A percentile compares a stretch with the other conserved stretches of the same genome.
These are phyloP conservation scores for Adansonia grandidieri DNA, from an alignment of 441 rosid genomes.

Conservation along the genomic window DNA sequence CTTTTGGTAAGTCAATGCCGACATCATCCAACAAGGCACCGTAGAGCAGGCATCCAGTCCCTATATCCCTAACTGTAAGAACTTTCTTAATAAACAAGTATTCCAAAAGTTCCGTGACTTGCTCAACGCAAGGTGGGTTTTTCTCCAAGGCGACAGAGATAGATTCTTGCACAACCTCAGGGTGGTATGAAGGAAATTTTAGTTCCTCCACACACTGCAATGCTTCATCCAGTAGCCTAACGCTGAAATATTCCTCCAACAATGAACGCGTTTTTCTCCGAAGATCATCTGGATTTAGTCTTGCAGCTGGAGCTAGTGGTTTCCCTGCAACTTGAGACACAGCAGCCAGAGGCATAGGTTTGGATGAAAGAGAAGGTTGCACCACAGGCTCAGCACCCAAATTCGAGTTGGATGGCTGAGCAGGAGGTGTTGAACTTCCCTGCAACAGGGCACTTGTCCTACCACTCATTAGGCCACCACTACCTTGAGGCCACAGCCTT, in stretches of 20 bases:
- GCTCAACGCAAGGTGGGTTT: constrained; percentile 67
- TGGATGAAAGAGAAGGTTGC: constrained; percentile 34
- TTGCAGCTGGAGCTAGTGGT: constrained; percentile 46
- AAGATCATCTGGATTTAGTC: constrained; percentile 51
- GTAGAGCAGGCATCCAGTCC: constrained; percentile 69
- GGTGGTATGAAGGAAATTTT: constrained; percentile 62
- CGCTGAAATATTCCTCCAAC: constrained; percentile 70
- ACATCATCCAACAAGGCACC: constrained; percentile 76
- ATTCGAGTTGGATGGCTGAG: constrained; percentile 36
- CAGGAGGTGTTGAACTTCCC: constrained; percentile 45
- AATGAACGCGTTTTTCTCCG: constrained; percentile 66
- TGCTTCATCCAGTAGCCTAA: constrained; percentile 71
- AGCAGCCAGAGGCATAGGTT: constrained; percentile 31
- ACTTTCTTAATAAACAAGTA: constrained; percentile 57
- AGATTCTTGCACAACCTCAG: constrained; percentile 84
- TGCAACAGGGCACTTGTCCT: constrained; percentile 75
- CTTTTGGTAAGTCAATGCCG: constrained; percentile 83
- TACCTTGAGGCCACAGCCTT: constrained; percentile 77
- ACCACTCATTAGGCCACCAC: constrained; percentile 59
- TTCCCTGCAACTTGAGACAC: constrained; percentile 46
- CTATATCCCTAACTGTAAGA: constrained; percentile 54
- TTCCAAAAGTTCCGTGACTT: constrained; percentile 53
- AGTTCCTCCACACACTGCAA: constrained; percentile 72
- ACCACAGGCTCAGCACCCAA: constrained; percentile 38
- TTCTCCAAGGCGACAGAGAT: constrained; percentile 69